Evolutionary conservation across 2,329 filamentous ascomycete genomes (phyloP).

Genomic region (Bipolaris victoriae): DNA sequence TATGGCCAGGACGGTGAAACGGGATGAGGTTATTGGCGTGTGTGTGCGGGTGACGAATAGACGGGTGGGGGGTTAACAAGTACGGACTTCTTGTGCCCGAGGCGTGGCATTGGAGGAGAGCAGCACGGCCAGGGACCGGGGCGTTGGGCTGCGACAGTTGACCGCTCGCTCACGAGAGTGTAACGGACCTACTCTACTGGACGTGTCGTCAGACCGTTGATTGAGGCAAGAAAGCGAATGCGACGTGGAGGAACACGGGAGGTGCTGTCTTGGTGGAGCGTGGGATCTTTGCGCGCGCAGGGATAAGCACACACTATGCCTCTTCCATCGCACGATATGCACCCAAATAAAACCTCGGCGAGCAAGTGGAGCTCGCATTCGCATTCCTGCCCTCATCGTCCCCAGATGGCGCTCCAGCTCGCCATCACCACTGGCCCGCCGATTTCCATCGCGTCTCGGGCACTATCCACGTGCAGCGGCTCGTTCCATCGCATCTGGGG

Average conservation of each 20-base stretch:
- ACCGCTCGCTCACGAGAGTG: constrained; percentile 7
- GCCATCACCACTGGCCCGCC: neutral
- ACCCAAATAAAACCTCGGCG: neutral
- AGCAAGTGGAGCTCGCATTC: constrained; percentile 19
- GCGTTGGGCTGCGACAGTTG: constrained; percentile 18
- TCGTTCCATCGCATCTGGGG: neutral
- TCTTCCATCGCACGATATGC: neutral
- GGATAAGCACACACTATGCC: constrained; percentile 12
- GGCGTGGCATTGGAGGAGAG: constrained; percentile 38
- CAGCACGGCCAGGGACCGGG: constrained; percentile 11
- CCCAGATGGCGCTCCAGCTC: neutral
- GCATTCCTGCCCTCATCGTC: constrained; percentile 3
- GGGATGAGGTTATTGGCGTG: constrained; percentile 5
- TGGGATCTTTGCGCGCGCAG: constrained; percentile 7
- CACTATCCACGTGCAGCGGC: neutral
- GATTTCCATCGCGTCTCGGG: neutral
- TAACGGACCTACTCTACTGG: constrained; percentile 13
- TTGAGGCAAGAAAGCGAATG: constrained; percentile 15
- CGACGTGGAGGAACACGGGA: constrained; percentile 13
- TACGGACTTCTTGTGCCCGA: constrained; percentile 48
- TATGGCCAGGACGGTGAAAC: neutral
- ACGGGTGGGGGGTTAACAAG: constrained; percentile 7
- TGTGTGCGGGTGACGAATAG: constrained; percentile 6
- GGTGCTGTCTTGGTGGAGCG: constrained; percentile 13
- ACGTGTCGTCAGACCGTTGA: constrained; percentile 6